Evolutionary conservation across 768 basidiomycete genomes (phyloP), one percentile per base, ranked within the genome.

Genomic region (Cantharellus anzutake): DNA sequence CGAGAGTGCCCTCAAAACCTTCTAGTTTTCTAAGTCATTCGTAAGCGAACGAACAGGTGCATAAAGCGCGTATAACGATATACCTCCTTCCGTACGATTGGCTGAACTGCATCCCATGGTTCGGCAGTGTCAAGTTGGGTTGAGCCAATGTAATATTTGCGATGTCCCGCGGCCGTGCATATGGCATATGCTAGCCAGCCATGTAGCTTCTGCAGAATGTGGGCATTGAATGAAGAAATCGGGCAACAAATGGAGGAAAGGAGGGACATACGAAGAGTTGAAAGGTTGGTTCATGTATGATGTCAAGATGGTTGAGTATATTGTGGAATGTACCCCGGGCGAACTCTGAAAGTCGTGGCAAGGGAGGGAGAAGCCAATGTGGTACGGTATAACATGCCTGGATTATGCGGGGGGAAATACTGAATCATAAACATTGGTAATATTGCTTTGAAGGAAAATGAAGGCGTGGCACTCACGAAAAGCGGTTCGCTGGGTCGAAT

Each of bases 251-350:
- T 55, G 11, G 52, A 55, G 14, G 11, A 48, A 29, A 55, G 38
- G 52, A 1, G 14, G 11, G 7, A 37, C 52, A 11, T 37, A 55
- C 52, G 7, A 60, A 61, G 38, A 73, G 63, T 7, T 62, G 60
- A 65, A 73, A 72, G 0, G 71, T 71, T 3, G 72, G 71, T 34
- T 65, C 60, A 60, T 73, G 72, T 44, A 73, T 62, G 57, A 72
- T 68, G 14, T 70, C 68, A 20, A 73, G 67, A 60, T 72, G 72
- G 11, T 66, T 64, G 4, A 69, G 64, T 11, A 72, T 63, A 29
- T 68, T 66, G 29, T 65, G 63, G 51, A 70, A 64, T 2, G 70
- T 72, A 37, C 68, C 64, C 44, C 64, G 61, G 3, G 72, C 72
- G 65, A 73, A 68, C 7, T 65, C 56, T 7, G 68, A 69, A 16